Base-by-base conservation (phyloP, 2,329 filamentous ascomycete genomes). In the Teratosphaeria pseudoeucalypti region DNA sequence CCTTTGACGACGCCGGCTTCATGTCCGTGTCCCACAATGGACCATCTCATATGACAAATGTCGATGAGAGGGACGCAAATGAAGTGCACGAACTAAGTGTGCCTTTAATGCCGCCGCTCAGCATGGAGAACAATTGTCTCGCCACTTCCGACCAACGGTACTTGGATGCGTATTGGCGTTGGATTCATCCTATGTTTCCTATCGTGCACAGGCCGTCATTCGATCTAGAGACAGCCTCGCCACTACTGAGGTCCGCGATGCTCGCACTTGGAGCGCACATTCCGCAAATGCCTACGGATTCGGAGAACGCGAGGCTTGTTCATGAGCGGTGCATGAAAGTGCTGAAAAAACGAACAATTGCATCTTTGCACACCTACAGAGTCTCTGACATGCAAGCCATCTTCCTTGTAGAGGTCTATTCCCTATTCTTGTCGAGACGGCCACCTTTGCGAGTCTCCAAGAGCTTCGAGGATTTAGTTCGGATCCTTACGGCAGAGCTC, bases 231-330 rank as follows among this genome's bases (percentile, higher is more conserved):
- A 65, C 61, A 54, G 64, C 68, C n/a, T 71, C 74, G n/a, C 76
- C 76, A 12, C 70, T 79, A 64, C 69, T 78, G n/a, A 70, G 67
- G 52, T 74, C 76, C 27, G 72, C 76, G n/a, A 75, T 79, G 67
- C 66, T 78, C 52, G 73, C 76, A 5, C 69, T 78, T 29, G 76
- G 76, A 37, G 74, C 72, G 4, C 73, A 78, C 54, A 73, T 74
- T 53, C 71, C 72, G 54, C 62, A 70, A 49, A 65, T 66, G 55
- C 27, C 57, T 5, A 55, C 57, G 10, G 71, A 73, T 39, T 71
- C 71, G 52, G 64, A 64, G 7, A 73, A 74, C 59, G 71, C 75
- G 16, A 67, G 71, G 57, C 67, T 70, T 12, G 64, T 78, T 37
- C 76, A 78, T 60, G 74, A 76, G 57, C 68, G 65, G 37, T 77